Evolutionary conservation across 768 basidiomycete species (phyloP), one percentile per base, ranked within the genome.

Genomic region (Pulveroboletus sp.): DNA sequence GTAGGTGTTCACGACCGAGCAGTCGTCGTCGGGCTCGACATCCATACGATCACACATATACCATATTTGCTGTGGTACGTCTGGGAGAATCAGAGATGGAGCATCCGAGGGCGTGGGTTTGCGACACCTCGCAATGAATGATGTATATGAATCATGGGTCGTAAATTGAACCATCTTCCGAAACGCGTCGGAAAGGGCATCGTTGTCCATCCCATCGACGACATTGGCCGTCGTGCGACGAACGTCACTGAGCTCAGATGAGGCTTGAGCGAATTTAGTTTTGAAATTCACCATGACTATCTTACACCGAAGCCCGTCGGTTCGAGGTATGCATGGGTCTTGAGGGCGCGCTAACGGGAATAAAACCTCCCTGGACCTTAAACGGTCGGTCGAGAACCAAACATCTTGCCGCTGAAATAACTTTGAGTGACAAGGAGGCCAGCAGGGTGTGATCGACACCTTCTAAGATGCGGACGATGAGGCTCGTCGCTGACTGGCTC

Each of bases 131-230:
- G 53, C 32, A 19, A 61, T 2, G 17, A 52, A 51, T 5, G 59
- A 56, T 5, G 32, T 31, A 14, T 58, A 61, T 6, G 52, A 43
- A 1, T 52, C 55, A 13, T 61, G 57, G 19, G 50, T 49, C 19
- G 53, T 58, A 20, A 45, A 23, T 8, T 36, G 39, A 1, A 58
- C 59, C 13, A 49, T 49, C 2, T 34, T 30, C 16, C n/a, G 59
- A 29, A 54, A 61, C 7, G 31, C 19, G 2, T 61, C 35, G 12
- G 31, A 51, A 22, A 54, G 51, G 23, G 19, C 4, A 16, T 23
- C 35, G 19, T 45, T 34, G 11, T 45, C 39, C 26, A 43, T 30
- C 26, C 16, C 30, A 29, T 48, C 39, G 22, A 57, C 22, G 19
- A n/a, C 19, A 14, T 38, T 20, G 3, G 31, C 23, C 3, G 31